These are phyloP conservation scores for Agastache rugosa DNA, from an alignment of 257 asterid genomes.

Conservation along the genomic window DNA sequence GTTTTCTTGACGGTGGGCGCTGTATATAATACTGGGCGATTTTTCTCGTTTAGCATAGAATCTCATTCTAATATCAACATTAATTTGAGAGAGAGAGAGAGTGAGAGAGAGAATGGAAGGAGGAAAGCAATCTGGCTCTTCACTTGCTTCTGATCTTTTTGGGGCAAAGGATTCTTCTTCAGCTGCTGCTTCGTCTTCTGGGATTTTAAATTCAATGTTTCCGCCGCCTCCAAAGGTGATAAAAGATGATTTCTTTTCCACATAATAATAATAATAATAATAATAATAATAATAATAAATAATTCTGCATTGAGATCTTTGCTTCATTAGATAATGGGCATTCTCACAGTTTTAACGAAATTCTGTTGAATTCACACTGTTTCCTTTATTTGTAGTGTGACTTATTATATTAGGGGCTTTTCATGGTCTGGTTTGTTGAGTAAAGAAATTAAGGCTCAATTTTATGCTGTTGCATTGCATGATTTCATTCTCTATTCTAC, in stretches of 20 bases:
- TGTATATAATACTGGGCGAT: constrained; percentile 45
- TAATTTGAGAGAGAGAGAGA: constrained; percentile 16
- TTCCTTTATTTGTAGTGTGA: not conserved
- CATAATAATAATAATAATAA: no score
- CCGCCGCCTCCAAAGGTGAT: constrained; percentile 70
- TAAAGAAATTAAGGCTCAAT: not conserved
- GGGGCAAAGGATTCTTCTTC: constrained; percentile 65
- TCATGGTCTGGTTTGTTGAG: constrained; percentile 1
- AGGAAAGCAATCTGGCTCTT: constrained; percentile 64
- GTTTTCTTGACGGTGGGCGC: constrained; percentile 65
- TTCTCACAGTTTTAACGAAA: not conserved
- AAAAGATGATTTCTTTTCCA: not conserved
- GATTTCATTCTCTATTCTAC: not conserved
- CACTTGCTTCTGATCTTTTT: constrained; percentile 87
- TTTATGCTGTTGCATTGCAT: constrained; percentile 36
- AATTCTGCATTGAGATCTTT: not conserved
- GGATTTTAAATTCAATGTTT: constrained; percentile 68
- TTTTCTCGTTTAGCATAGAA: constrained; percentile 18
- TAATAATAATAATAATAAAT: no score
- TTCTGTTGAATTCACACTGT: constrained; percentile 16
- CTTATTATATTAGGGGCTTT: not conserved
- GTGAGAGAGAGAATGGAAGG: constrained; percentile 59
- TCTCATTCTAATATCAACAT: constrained; percentile 32
- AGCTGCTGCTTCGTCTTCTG: constrained; percentile 56
- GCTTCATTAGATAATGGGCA: constrained; percentile 8